phyloP scores from a whole-genome alignment of 2,329 filamentous ascomycete species.

The Ascochyta koolunga region DNA sequence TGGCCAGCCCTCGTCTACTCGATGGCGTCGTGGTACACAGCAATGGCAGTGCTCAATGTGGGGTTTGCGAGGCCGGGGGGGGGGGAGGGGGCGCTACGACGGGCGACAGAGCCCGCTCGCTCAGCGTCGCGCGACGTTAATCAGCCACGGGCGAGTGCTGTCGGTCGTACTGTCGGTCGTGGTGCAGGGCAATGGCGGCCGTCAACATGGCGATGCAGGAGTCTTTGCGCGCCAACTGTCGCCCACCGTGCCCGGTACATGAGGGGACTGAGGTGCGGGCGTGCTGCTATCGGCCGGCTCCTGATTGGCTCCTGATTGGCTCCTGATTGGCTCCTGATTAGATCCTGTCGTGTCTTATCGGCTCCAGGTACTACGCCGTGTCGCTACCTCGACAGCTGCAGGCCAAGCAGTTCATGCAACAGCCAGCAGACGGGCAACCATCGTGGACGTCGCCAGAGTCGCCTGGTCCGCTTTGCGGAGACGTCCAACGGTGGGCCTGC shows the following conservation, averaged over 20 bases:
- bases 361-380: background rate
- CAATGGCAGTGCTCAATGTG: constrained; percentile 1
- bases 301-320: constrained; percentile 27
- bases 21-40: constrained; percentile 10
- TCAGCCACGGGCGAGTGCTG: constrained; percentile 24
- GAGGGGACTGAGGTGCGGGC: constrained; percentile 6
- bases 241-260: constrained; percentile 18
- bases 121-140: constrained; percentile 32
- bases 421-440: background rate
- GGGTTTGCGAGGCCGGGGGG: constrained; percentile 25
- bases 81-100: constrained; percentile 27
- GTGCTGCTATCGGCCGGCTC: constrained; percentile 1
- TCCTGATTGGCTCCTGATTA: constrained; percentile 19
- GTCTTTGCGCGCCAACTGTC: constrained; percentile 5
- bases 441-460: background rate
- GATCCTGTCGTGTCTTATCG: constrained; percentile 22
- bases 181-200: constrained; percentile 13
- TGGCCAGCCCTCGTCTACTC: constrained; percentile 24
- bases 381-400: constrained; percentile 7
- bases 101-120: constrained; percentile 2
- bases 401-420: constrained; percentile 6
- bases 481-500: constrained; percentile 11
- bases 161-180: constrained; percentile 18
- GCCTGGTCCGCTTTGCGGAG: constrained; percentile 14
- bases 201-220: constrained; percentile 28